Evolutionary conservation across 1,284 basidiomycete genomes (phyloP).

Genomic region (Austroboletus rostrupii): DNA sequence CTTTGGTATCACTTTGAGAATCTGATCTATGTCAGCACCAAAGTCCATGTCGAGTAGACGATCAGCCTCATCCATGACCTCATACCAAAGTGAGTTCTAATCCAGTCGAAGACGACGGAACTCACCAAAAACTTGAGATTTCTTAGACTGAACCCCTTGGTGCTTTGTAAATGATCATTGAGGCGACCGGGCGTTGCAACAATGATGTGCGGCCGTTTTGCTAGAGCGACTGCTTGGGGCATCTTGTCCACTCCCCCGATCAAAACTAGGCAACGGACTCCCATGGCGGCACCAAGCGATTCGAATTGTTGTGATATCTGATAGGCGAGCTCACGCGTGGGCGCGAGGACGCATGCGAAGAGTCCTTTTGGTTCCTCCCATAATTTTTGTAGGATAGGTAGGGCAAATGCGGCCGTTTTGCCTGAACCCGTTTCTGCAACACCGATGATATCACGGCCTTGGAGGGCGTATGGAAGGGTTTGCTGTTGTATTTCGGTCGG

Average conservation of each 20-base stretch:
- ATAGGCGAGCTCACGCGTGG: constrained; percentile 96
- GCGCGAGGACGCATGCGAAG: constrained; percentile 92
- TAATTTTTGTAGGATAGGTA: constrained; percentile 94
- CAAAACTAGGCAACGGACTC: constrained; percentile 87
- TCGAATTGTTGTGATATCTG: constrained; percentile 98
- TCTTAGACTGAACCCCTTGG: constrained; percentile 93
- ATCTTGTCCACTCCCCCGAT: constrained; percentile 97
- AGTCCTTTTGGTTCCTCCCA: constrained; percentile 96
- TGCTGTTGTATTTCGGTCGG: constrained; percentile 93
- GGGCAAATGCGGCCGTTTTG: constrained; percentile 96
- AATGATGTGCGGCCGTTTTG: constrained; percentile 91
- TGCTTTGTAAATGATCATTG: constrained; percentile 95
- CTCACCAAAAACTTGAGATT: constrained; percentile 84
- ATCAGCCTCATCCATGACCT: constrained; percentile 97
- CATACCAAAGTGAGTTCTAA: constrained; percentile 4
- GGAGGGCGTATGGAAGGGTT: constrained; percentile 85
- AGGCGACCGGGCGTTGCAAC: constrained; percentile 97
- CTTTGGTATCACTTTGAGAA: constrained; percentile 91
- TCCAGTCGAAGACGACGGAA: not conserved
- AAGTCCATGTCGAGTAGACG: constrained; percentile 97
- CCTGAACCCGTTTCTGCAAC: constrained; percentile 97
- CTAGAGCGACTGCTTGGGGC: constrained; percentile 88
- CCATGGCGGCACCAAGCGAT: constrained; percentile 89
- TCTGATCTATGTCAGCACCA: constrained; percentile 94
- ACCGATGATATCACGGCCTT: constrained; percentile 94